phyloP scores from a whole-genome alignment of 2,329 filamentous ascomycete species.

The Talaromyces islandicus region DNA sequence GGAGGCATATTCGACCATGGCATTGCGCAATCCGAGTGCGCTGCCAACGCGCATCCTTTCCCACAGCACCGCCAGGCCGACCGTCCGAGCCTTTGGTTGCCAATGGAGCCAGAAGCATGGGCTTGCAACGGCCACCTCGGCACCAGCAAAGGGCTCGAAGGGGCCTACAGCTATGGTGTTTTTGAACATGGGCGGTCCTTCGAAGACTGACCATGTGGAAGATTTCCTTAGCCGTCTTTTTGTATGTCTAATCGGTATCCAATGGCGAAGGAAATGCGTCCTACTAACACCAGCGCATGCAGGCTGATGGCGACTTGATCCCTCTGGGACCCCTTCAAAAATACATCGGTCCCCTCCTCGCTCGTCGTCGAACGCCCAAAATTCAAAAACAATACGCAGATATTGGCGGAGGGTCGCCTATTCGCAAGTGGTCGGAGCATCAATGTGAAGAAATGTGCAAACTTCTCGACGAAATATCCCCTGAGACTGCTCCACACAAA shows the following conservation, averaged over 20 bases:
- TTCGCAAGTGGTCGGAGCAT: constrained; percentile 95
- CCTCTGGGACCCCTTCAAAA: constrained; percentile 87
- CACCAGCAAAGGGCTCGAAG: constrained; percentile 63
- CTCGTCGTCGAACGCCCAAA: constrained; percentile 82
- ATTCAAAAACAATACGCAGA: constrained; percentile 93
- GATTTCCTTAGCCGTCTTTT: constrained; percentile 88
- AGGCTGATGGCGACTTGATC: constrained; percentile 91
- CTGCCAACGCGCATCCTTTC: constrained; percentile 24
- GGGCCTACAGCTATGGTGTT: constrained; percentile 98
- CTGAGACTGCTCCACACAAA: constrained; percentile 91
- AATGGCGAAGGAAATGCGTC: constrained; percentile 8
- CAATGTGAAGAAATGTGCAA: constrained; percentile 97
- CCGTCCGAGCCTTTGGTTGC: constrained; percentile 13
- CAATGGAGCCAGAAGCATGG: constrained; percentile 22
- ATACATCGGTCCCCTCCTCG: constrained; percentile 85
- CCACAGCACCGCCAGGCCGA: constrained; percentile 16
- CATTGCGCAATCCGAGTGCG: constrained; percentile 33
- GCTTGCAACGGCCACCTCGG: constrained; percentile 61
- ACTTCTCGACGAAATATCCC: constrained; percentile 81
- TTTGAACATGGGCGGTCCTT: constrained; percentile 96
- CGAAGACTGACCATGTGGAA: constrained; percentile 79
- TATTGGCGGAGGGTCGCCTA: constrained; percentile 96
- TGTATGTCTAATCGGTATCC: constrained; percentile 50
- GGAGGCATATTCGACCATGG: constrained; percentile 32
- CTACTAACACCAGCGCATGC: constrained; percentile 5